These are phyloP conservation scores for Acanthamoeba healyi DNA, from an alignment of 208 protist species.

Conservation along the genomic window DNA sequence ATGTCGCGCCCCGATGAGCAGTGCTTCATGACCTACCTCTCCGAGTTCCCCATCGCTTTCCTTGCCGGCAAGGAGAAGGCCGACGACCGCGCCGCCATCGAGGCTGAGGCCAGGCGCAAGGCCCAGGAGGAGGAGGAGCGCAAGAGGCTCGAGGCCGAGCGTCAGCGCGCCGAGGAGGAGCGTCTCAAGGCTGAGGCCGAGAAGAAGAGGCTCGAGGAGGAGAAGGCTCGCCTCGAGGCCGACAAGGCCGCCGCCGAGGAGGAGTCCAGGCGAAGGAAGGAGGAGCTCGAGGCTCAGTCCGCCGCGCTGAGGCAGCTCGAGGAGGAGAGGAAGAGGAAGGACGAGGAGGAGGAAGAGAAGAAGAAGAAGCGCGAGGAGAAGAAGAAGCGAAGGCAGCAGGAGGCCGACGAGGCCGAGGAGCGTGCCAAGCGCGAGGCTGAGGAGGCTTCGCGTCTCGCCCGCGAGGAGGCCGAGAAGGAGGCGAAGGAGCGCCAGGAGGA, in stretches of 20 bases:
- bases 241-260: slow-evolving; percentile 51
- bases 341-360: slow-evolving; percentile 51
- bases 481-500: slow-evolving; percentile 48
- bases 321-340: slow-evolving; percentile 10
- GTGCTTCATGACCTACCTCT: slow-evolving; percentile 92
- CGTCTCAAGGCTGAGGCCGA: slow-evolving; percentile 30
- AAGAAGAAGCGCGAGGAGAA: slow-evolving; percentile 67
- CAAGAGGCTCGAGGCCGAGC: slow-evolving; percentile 46
- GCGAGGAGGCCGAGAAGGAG: slow-evolving; percentile 65
- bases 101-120: slow-evolving; percentile 50
- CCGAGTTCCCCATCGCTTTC: slow-evolving; percentile 85
- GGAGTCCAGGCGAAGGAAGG: slow-evolving; percentile 32
- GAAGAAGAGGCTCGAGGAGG: slow-evolving; percentile 56
- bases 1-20: slow-evolving; percentile 84
- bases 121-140: slow-evolving; percentile 62
- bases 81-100: not conserved
- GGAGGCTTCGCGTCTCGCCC: slow-evolving; percentile 13
- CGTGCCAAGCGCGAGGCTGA: slow-evolving; percentile 40
- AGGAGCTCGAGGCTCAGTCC: slow-evolving; percentile 33
- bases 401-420: slow-evolving; percentile 61
- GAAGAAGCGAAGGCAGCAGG: slow-evolving; percentile 40
- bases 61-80: slow-evolving; percentile 56
- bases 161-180: slow-evolving; percentile 58
- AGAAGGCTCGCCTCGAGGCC: slow-evolving; percentile 49
- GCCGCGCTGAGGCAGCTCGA: slow-evolving; percentile 54